These are phyloP conservation scores for Ophiosphaerella korrae DNA, from an alignment of 2,329 filamentous ascomycete genomes.

Conservation along the genomic window DNA sequence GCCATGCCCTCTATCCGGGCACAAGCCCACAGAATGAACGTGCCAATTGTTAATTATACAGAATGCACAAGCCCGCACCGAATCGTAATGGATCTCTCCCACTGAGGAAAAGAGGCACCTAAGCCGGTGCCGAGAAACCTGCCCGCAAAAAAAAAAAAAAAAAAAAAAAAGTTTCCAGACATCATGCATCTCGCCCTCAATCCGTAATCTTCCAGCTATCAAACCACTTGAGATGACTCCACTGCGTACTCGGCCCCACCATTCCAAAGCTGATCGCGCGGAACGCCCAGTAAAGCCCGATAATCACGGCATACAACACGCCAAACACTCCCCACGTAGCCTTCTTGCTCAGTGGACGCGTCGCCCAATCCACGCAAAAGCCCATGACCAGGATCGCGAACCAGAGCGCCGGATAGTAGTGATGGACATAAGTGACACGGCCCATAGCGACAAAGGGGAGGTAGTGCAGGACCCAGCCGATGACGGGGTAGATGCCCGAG, in stretches of 20 bases:
- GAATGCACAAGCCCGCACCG: too few relatives aligned
- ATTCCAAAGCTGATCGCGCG: slow-evolving; percentile 96
- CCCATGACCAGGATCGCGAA: slow-evolving; percentile 91
- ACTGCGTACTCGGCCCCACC: slow-evolving; percentile 81
- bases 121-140: too few relatives aligned
- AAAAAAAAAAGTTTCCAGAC: too few relatives aligned
- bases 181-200: slow-evolving; percentile 26
- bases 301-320: slow-evolving; percentile 72
- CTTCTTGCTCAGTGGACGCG: slow-evolving; percentile 67
- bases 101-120: too few relatives aligned
- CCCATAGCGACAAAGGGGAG: slow-evolving; percentile 96
- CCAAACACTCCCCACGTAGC: slow-evolving; percentile 74
- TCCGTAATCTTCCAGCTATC: slow-evolving; percentile 83
- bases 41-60: too few relatives aligned
- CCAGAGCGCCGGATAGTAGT: slow-evolving; percentile 98
- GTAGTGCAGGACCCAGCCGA: slow-evolving; percentile 97
- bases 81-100: too few relatives aligned
- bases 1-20: too few relatives aligned
- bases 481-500: slow-evolving; percentile 84
- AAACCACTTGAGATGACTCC: slow-evolving; percentile 94
- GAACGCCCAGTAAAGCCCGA: slow-evolving; percentile 87
- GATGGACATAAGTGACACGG: slow-evolving; percentile 97
- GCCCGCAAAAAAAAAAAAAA: too few relatives aligned
- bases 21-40: too few relatives aligned
- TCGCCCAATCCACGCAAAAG: slow-evolving; percentile 85